phyloP scores from a whole-genome alignment of 2,329 filamentous ascomycete species.

The Colletotrichum higginsianum region DNA sequence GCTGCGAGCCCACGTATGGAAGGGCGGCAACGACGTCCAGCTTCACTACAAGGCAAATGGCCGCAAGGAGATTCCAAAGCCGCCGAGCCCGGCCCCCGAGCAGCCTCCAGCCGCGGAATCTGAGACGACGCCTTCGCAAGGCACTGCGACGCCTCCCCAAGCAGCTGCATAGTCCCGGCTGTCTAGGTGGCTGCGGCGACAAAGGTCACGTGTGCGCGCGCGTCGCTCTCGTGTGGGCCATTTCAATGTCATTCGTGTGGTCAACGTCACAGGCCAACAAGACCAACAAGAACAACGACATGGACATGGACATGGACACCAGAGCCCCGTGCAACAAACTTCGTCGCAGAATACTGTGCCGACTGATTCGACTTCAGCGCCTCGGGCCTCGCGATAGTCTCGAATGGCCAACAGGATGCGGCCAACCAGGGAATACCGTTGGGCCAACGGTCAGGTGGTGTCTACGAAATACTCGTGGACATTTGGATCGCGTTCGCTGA shows the following conservation, averaged over 20 bases:
- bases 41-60: slow-evolving; percentile 94
- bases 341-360: slow-evolving; percentile 15
- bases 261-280: not conserved
- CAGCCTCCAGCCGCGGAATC: slow-evolving; percentile 26
- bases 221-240: not conserved
- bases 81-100: slow-evolving; percentile 42
- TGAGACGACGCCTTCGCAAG: slow-evolving; percentile 31
- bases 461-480: slow-evolving; percentile 12
- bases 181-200: slow-evolving; percentile 2
- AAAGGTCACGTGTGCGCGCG: not conserved
- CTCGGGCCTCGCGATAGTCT: slow-evolving; percentile 15
- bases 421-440: slow-evolving; percentile 7
- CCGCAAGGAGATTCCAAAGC: slow-evolving; percentile 73
- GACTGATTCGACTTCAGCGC: not conserved
- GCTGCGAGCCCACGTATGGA: slow-evolving; percentile 92
- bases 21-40: slow-evolving; percentile 92
- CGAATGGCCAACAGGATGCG: slow-evolving; percentile 8
- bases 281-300: not conserved
- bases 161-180: slow-evolving; percentile 19
- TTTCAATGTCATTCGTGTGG: slow-evolving; percentile 2
- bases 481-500: slow-evolving; percentile 2
- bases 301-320: no score
- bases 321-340: not conserved
- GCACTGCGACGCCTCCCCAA: slow-evolving; percentile 33
- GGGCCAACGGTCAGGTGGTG: not conserved